Evolutionary conservation across 2,329 filamentous ascomycete genomes (phyloP), one percentile per base, ranked within the genome.

Genomic region (Ophiostoma quercus): DNA sequence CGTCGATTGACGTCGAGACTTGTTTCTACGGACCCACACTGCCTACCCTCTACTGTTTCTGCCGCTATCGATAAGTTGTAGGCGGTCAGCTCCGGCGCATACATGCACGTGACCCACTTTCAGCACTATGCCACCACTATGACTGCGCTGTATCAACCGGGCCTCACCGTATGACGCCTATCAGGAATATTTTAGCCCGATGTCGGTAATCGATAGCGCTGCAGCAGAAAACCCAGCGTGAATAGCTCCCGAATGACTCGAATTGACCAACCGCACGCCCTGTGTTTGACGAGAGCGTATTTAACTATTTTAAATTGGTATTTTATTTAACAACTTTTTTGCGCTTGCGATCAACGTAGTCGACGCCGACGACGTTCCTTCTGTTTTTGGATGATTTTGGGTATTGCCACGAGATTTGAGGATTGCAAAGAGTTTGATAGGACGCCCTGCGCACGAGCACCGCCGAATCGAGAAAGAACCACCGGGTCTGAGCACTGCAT

Each of bases 221-320:
- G 14, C 67, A 25, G 25, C 9, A 57, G 25, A 25, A 25, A 57
- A 57, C 8, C 34, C 34, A 34, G 34, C 34, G 34, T 34, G 51
- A 57, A 25, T 2, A 57, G 51, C n/a, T 25, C n/a, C 43, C 63
- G 66, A 66, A 43, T 68, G 66, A 68, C 69, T 70, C 69, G 66
- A 41, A 67, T 66, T 70, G 69, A 57, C 69, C 66, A 70, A 70
- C 69, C 66, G 57, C 66, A 67, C 65, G 34, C 34, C 25, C 51
- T 57, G n/a, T 57, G 51, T 57, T 57, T 57, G n/a, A 57, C 51
- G 16, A 25, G 9, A 57, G 51, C n/a, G 16, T 3, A 25, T 25
- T 57, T 57, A 12, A 5, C 25, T 11, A 3, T 0, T 57, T 57
- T 57, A 57, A 57, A 2, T n/a, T 57, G 1, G 4, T 22, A 57